Conservation (phyloP, 805 yeast genomes). For the Wickerhamiella musiphila region DNA sequence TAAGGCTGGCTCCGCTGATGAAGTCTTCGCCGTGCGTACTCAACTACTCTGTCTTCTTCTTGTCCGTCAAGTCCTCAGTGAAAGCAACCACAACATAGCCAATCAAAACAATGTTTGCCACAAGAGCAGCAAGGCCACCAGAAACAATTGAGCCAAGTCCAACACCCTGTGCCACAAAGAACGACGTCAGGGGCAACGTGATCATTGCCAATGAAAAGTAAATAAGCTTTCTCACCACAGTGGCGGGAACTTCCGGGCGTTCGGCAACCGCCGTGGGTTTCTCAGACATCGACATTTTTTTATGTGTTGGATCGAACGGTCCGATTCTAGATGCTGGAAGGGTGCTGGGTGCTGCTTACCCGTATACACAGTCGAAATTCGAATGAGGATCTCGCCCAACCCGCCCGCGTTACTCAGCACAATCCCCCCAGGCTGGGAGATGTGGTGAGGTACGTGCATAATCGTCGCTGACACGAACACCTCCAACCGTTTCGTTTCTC, state of each 20-base stretch:
- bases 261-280: neutral
- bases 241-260: slow-evolving; percentile 10
- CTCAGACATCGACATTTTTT: neutral
- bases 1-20: no score
- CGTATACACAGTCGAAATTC: no score
- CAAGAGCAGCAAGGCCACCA: slow-evolving; percentile 57
- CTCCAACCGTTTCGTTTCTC: no score
- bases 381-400: no score
- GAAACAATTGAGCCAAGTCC: slow-evolving; percentile 30
- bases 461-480: no score
- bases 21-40: neutral
- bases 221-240: slow-evolving; percentile 33
- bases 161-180: slow-evolving; percentile 27
- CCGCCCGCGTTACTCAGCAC: no score
- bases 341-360: no score
- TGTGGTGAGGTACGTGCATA: no score
- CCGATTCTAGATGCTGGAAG: no score
- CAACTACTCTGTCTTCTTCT: slow-evolving; percentile 9
- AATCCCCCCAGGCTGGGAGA: no score
- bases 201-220: slow-evolving; percentile 59
- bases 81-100: slow-evolving; percentile 57
- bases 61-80: slow-evolving; percentile 32
- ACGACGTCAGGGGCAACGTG: slow-evolving; percentile 38
- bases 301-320: no score
- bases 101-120: slow-evolving; percentile 51